Base-by-base conservation (phyloP, 2,329 filamentous ascomycete species). In the Fusarium drepaniforme region DNA sequence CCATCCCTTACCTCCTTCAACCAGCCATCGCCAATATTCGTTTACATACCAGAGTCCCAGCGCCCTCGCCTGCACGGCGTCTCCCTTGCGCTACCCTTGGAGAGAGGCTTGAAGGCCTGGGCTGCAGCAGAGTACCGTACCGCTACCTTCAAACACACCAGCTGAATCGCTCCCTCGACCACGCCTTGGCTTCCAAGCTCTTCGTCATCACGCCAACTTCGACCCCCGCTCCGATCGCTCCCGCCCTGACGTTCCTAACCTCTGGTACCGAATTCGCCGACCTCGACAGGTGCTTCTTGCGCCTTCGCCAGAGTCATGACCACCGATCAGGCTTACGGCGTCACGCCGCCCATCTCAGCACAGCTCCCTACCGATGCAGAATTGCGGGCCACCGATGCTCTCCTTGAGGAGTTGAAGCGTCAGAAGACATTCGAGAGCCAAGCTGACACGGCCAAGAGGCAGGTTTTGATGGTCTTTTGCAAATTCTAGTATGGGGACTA, bases 401-500 rank as follows among this genome's bases (percentile, higher is more conserved):
- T 99, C 53, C 90, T 98, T 67, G 91, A 94, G 66, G 96, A 98
- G 84, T 86, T 99, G 71, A 95, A 95, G 82, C 88, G 88, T 46
- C 94, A 98, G 84, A 96, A 97, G 84, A 98, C 97, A 63, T 99
- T 98, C 79, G 97, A 98, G 84, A 91, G 90, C 63, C 89, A 91
- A 16, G 89, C 94, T 51, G 97, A 97, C 81, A 97, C 94, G 4
- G 90, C 94, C 73, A 95, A 94, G 82, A 93, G 96, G 94, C 94
- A 84, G 71, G 83, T 58, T 18, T 15, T 33, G 16, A 13, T 51
- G 2, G 5, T 23, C 5, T 28, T 16, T 42, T 15, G n/a, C 30
- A 18, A 35, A 23, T 46, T 28, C 7, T 53, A 16, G 5, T 18
- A 21, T 37, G 18, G 12, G 25, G 49, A 35, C 70, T 79, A 58